A percentile compares a stretch with the other conserved stretches of the same genome.
phyloP scores from a whole-genome alignment of 2,329 filamentous ascomycete species.

The Colletotrichum tofieldiae region DNA sequence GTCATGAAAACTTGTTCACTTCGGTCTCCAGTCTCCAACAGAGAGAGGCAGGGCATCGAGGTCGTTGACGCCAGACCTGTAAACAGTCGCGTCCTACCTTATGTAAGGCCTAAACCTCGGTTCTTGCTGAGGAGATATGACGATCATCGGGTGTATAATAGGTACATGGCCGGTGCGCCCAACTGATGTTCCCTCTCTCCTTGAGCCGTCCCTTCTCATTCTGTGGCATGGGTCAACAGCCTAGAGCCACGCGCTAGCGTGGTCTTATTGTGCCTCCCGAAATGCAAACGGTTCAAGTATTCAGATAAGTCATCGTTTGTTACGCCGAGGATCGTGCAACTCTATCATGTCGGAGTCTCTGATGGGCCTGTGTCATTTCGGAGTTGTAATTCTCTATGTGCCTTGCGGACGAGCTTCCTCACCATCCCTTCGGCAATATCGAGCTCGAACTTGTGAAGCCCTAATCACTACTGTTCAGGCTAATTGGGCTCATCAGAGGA shows the following conservation, averaged over 20 bases:
- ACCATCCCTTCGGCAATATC: neutral
- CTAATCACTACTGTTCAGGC: neutral
- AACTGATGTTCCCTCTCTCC: neutral
- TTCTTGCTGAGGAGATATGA: neutral
- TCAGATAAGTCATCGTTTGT: neutral
- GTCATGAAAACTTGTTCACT: neutral
- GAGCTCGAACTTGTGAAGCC: neutral
- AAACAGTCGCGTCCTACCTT: neutral
- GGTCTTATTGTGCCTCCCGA: neutral
- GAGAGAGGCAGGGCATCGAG: neutral
- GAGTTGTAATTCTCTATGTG: neutral
- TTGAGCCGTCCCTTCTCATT: neutral
- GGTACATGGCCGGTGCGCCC: neutral
- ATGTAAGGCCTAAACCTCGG: neutral
- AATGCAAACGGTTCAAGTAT: neutral
- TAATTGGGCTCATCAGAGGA: neutral
- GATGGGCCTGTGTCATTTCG: neutral
- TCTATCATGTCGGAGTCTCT: neutral
- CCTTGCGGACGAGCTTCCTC: neutral
- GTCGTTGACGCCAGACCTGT: neutral
- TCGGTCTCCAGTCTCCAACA: neutral
- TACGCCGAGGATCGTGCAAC: neutral
- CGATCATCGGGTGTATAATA: neutral
- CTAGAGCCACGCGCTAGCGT: neutral
- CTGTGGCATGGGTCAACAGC: neutral